These are phyloP conservation scores for Candida takata DNA, from an alignment of 805 yeast species.

Conservation along the genomic window DNA sequence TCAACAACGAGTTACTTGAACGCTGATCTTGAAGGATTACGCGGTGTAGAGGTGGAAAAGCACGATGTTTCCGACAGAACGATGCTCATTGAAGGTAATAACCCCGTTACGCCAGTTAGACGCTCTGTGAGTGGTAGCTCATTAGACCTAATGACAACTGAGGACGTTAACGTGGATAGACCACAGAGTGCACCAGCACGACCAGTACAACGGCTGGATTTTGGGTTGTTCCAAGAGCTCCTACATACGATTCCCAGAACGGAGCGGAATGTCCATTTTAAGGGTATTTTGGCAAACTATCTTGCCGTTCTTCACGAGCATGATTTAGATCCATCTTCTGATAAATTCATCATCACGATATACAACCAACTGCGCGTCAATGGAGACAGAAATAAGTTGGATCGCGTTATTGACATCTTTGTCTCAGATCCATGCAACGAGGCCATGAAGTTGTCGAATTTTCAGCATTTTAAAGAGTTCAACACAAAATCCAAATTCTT, in stretches of 20 bases:
- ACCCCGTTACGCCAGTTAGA: conserved; percentile 14
- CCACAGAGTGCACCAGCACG: conserved; percentile 4
- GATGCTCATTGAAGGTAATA: conserved; percentile 9
- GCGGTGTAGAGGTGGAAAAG: no score
- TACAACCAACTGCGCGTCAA: conserved; percentile 14
- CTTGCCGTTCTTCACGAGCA: conserved; percentile 12
- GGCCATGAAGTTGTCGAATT: conserved; percentile 21
- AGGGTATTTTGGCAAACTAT: conserved; percentile 14
- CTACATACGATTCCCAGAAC: conserved; percentile 8
- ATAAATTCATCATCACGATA: conserved; percentile 19
- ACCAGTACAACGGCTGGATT: conserved; percentile 5
- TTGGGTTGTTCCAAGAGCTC: conserved; percentile 6
- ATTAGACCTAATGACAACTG: conserved; percentile 10
- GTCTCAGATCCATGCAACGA: conserved; percentile 17
- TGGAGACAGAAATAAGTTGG: conserved; percentile 8
- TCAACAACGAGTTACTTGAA: conserved; percentile 11
- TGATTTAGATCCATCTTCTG: conserved; percentile 10
- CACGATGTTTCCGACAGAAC: conserved; percentile 20
- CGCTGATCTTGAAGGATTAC: conserved; percentile 9
- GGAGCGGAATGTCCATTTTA: conserved; percentile 11
- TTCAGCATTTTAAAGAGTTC: conserved; percentile 12
- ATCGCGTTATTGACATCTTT: conserved; percentile 16
- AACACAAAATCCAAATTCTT: conserved; percentile 3
- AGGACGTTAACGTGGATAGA: conserved; percentile 3
- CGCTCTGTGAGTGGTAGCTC: conserved; percentile 21